Percentiles rank a stretch among this genome's conserved stretches.
Evolutionary conservation across 768 basidiomycete genomes (phyloP).

Genomic region (Daedalea quercina): DNA sequence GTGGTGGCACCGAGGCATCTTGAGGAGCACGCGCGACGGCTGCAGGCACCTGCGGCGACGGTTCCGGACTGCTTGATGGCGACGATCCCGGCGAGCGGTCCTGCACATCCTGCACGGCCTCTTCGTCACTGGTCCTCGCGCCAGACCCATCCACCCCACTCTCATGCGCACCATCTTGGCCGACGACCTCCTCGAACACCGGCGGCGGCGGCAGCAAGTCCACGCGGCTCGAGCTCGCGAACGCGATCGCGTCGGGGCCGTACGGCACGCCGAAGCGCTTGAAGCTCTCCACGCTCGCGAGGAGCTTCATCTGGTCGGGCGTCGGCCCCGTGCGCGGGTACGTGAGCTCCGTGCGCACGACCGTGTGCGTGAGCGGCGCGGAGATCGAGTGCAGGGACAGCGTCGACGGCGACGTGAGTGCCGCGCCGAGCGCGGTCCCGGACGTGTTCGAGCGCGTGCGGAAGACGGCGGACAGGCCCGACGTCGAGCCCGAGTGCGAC

Average conservation of each 20-base stretch:
- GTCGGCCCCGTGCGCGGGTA: constrained; percentile 61
- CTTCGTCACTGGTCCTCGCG: neutral
- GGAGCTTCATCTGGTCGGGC: constrained; percentile 57
- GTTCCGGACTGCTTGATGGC: neutral
- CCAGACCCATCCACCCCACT: neutral
- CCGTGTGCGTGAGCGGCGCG: constrained; percentile 68
- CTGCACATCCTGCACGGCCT: neutral
- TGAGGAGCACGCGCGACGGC: neutral
- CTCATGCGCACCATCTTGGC: neutral
- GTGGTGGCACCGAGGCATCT: neutral
- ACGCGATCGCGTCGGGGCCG: constrained; percentile 66
- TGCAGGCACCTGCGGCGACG: neutral
- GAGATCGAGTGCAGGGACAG: constrained; percentile 74
- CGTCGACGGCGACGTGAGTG: constrained; percentile 55
- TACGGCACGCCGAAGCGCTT: constrained; percentile 72
- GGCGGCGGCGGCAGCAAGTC: constrained; percentile 33
- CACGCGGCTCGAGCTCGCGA: constrained; percentile 44
- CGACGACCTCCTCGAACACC: constrained; percentile 20
- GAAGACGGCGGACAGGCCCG: constrained; percentile 35
- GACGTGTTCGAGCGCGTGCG: constrained; percentile 44
- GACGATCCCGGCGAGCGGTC: neutral
- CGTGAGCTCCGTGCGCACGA: constrained; percentile 61
- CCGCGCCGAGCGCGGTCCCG: constrained; percentile 15
- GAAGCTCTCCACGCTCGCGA: constrained; percentile 61
- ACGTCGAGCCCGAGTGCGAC: constrained; percentile 31